Percentiles rank a stretch among this genome's conserved stretches.
Conservation (phyloP, 352 stramenopile species). For the Pythium monospermum region DNA sequence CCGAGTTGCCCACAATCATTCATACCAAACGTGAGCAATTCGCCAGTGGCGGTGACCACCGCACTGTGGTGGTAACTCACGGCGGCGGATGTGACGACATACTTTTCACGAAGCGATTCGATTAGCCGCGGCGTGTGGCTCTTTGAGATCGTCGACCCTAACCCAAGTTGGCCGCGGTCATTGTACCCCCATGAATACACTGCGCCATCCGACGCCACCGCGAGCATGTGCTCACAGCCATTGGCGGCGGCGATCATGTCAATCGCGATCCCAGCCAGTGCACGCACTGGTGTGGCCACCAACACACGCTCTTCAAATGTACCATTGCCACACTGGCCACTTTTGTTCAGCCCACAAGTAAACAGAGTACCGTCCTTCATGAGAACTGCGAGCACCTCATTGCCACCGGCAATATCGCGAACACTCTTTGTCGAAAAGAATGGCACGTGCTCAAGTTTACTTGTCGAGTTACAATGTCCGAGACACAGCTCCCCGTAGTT, state of each 20-base stretch:
- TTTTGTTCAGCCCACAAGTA: conserved; percentile 87
- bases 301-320: conserved; percentile 86
- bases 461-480: conserved; percentile 84
- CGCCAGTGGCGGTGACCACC: conserved; percentile 66
- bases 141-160: conserved; percentile 84
- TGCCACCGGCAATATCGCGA: conserved; percentile 68
- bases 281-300: conserved; percentile 64
- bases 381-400: conserved; percentile 81
- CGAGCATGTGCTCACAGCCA: conserved; percentile 85
- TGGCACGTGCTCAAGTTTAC: conserved; percentile 78
- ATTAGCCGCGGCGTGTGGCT: conserved; percentile 79
- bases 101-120: conserved; percentile 81
- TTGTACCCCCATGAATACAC: conserved; percentile 89
- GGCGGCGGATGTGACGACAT: conserved; percentile 60
- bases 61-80: conserved; percentile 88
- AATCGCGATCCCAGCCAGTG: conserved; percentile 55
- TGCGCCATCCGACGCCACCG: conserved; percentile 62
- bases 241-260: conserved; percentile 75
- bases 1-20: conserved; percentile 85
- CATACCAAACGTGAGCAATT: conserved; percentile 85
- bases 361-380: conserved; percentile 79
- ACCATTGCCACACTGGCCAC: conserved; percentile 81
- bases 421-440: conserved; percentile 80
- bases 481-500: conserved; percentile 87
- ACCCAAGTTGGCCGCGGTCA: conserved; percentile 75